Base-by-base conservation (phyloP, 352 stramenopile species). In the Peronospora belbahrii region DNA sequence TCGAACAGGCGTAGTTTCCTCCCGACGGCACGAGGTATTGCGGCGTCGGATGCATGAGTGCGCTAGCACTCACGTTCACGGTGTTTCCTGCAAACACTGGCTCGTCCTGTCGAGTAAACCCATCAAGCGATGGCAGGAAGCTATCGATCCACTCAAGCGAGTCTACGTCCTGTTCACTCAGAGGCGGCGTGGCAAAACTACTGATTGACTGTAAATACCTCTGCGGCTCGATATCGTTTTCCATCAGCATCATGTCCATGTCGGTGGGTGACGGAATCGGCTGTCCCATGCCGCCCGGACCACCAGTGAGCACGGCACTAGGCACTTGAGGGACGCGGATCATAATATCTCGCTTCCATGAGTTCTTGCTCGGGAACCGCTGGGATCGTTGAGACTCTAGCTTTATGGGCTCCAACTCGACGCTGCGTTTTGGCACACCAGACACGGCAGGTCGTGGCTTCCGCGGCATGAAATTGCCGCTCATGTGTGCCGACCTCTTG, bases 61-160 rank as follows among this genome's bases (percentile, higher is more conserved):
- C 36, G 13, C 24, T 34, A 4, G 32, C 52, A 37, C 42, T 55
- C 42, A 63, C 55, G 28, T 63, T 50, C 34, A 65, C 52, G 7
- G 53, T 62, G 44, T 66, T 64, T 14, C 48, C 48, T 27, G 44
- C 54, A 23, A 65, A 58, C 33, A 66, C 15, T 9, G 48, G 49
- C 32, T 61, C 52, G 4, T 76, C 65, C 20, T 49, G 33, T 7
- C 40, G 39, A 41, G 45, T 43, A 0, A 24, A 24, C 22, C 49
- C 14, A 6, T 70, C 63, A 8, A 77, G 51, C 11, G 68, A 79
- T n/a, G 72, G 73, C 22, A 85, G 45, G 37, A 76, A 79, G 37
- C 48, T 67, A 48, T 83, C 73, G 44, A 85, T 76, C 73, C 73
- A 83, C 38, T 85, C 73, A 43, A 83, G 55, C n/a, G 72, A 81